A percentile compares a stretch with the other conserved stretches of the same genome.
Conservation (phyloP, 2,329 filamentous ascomycete species). For the Knufia petricola region DNA sequence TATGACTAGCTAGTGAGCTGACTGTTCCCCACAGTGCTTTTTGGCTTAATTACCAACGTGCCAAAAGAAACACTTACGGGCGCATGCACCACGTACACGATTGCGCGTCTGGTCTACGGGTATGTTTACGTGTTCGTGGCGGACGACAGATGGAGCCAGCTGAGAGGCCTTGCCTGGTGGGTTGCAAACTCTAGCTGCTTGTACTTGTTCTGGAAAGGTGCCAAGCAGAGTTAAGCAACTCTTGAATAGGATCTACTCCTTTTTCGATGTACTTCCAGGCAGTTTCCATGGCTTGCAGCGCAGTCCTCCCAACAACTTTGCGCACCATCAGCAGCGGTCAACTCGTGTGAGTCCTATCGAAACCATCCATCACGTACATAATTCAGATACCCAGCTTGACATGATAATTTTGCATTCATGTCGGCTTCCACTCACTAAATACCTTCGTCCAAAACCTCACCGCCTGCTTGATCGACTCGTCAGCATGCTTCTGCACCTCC, state of each 20-base stretch:
- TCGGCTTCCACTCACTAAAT: conserved; percentile 22
- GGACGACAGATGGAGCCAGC: conserved; percentile 27
- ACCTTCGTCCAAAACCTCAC: conserved; percentile 11
- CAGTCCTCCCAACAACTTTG: too few species aligned
- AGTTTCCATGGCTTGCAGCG: too few species aligned
- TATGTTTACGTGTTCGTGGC: conserved; percentile 34
- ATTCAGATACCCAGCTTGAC: too few species aligned
- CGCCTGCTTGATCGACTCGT: conserved; percentile 22
- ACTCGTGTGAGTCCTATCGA: neutral
- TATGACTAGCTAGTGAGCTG: neutral
- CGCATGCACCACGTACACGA: conserved; percentile 32
- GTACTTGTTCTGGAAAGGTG: conserved; percentile 27
- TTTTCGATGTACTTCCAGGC: too few species aligned
- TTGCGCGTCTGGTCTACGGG: conserved; percentile 34
- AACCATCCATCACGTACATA: too few species aligned
- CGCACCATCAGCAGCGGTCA: too few species aligned
- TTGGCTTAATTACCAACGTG: conserved; percentile 34
- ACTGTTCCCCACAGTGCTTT: conserved; percentile 26
- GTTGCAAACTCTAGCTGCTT: conserved; percentile 35
- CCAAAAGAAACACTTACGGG: conserved; percentile 29
- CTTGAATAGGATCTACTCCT: too few species aligned
- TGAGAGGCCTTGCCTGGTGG: conserved; percentile 36
- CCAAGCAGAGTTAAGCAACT: neutral
- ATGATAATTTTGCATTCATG: too few species aligned
- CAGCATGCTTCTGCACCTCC: conserved; percentile 10